Percentiles rank a stretch among this genome's conserved stretches.
phyloP scores from a whole-genome alignment of 2,329 filamentous ascomycete species.

The Aspergillus aculeatinus region DNA sequence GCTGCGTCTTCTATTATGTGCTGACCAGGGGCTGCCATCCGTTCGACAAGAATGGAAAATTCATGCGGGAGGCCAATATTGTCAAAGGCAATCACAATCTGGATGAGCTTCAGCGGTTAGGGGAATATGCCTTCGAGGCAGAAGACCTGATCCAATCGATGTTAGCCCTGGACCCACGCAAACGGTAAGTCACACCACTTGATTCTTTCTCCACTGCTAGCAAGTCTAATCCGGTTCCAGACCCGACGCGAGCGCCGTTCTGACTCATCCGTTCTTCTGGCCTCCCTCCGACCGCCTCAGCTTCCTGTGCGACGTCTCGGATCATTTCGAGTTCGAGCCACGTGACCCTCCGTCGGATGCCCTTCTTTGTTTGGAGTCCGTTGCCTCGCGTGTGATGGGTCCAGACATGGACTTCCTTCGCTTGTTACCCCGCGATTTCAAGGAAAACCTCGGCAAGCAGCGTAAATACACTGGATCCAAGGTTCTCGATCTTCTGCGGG shows the following conservation, averaged over 20 bases:
- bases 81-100: slow-evolving; percentile 82
- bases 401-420: slow-evolving; percentile 75
- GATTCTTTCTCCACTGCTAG: neutral
- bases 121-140: slow-evolving; percentile 82
- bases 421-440: slow-evolving; percentile 73
- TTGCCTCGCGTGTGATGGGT: slow-evolving; percentile 44
- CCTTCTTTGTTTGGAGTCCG: slow-evolving; percentile 59
- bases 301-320: slow-evolving; percentile 94
- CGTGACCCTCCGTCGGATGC: slow-evolving; percentile 74
- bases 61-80: slow-evolving; percentile 96
- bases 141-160: slow-evolving; percentile 83
- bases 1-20: slow-evolving; percentile 99
- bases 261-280: slow-evolving; percentile 98
- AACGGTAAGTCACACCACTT: slow-evolving; percentile 43
- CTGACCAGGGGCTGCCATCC: slow-evolving; percentile 88
- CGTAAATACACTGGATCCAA: slow-evolving; percentile 85
- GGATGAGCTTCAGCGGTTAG: slow-evolving; percentile 68
- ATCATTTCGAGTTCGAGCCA: slow-evolving; percentile 91
- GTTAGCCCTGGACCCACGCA: slow-evolving; percentile 65
- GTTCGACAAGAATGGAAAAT: slow-evolving; percentile 89
- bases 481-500: slow-evolving; percentile 82
- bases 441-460: slow-evolving; percentile 88
- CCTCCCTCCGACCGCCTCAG: slow-evolving; percentile 78
- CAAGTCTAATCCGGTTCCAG: slow-evolving; percentile 25
- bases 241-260: slow-evolving; percentile 73